Percentiles rank a stretch among this genome's conserved stretches.
Conservation (phyloP, 2,329 filamentous ascomycete species). For the Ophiostoma ips region DNA sequence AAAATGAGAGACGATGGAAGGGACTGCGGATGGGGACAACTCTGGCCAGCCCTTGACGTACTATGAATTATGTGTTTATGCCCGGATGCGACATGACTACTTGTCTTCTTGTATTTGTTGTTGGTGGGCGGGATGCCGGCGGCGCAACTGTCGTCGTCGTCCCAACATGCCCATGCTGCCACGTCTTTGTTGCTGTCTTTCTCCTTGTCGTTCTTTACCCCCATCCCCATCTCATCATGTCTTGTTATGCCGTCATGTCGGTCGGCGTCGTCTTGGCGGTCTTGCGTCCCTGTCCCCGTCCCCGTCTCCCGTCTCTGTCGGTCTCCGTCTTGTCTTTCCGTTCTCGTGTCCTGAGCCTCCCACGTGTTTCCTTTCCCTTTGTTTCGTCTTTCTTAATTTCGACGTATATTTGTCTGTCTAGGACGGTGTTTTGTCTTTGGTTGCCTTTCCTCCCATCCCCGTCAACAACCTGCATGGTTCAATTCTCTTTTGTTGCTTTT, state of each 20-base stretch:
- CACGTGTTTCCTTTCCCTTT: background rate
- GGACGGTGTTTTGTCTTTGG: constrained; percentile 7
- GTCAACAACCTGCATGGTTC: constrained; percentile 2
- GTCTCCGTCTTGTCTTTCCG: too few relatives aligned
- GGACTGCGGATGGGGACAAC: background rate
- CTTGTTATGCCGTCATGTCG: too few relatives aligned
- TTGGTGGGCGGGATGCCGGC: background rate
- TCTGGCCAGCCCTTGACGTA: constrained; percentile 9
- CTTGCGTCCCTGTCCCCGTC: background rate
- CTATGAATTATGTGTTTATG: constrained; percentile 6
- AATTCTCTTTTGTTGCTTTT: constrained; percentile 3
- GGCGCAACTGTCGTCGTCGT: too few relatives aligned
- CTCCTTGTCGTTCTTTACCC: background rate
- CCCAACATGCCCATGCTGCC: background rate
- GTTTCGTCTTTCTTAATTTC: background rate
- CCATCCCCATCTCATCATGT: too few relatives aligned
- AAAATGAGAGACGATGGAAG: too few relatives aligned
- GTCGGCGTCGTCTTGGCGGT: background rate
- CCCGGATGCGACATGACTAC: constrained; percentile 1
- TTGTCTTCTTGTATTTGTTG: background rate
- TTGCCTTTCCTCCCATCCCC: background rate
- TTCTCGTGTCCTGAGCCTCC: too few relatives aligned
- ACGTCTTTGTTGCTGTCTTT: background rate
- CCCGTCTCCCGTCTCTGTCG: too few relatives aligned
- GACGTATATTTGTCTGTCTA: constrained; percentile 4